Evolutionary conservation across 352 stramenopile genomes (phyloP).

Genomic region (Pilasporangium apinafurcum): DNA sequence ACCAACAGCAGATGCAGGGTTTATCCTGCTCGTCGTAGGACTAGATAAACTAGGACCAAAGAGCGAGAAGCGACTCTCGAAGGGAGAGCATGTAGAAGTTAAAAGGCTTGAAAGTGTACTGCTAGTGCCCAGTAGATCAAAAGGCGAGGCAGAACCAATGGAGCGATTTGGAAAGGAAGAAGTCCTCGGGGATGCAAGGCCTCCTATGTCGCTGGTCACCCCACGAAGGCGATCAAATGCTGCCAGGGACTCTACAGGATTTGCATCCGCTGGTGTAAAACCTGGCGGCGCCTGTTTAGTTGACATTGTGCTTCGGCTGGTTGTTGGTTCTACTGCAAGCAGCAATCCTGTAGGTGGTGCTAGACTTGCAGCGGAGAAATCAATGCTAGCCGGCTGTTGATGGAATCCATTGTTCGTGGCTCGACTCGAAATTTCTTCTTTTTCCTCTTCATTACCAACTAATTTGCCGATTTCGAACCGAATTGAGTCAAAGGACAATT

Average conservation of each 20-base stretch:
- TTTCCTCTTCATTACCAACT: not conserved
- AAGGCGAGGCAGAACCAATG: too few relatives aligned
- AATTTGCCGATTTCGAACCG: constrained; percentile 12
- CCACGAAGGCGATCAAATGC: constrained; percentile 38
- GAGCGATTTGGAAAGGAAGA: not conserved
- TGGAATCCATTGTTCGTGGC: too few relatives aligned
- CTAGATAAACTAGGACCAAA: constrained; percentile 15
- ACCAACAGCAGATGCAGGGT: not conserved
- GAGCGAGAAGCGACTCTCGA: constrained; percentile 36
- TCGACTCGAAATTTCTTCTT: too few relatives aligned
- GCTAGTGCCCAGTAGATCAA: constrained; percentile 2
- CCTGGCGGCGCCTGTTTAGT: constrained; percentile 37
- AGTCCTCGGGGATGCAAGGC: not conserved
- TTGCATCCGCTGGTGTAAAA: constrained; percentile 53
- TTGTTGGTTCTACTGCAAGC: not conserved
- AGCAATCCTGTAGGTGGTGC: not conserved
- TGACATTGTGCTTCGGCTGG: not conserved
- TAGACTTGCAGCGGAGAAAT: not conserved
- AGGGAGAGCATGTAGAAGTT: constrained; percentile 8
- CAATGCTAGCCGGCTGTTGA: not conserved
- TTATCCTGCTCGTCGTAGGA: not conserved
- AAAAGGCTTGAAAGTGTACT: not conserved
- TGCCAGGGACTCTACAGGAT: constrained; percentile 33
- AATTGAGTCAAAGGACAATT: constrained; percentile 16
- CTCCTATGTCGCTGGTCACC: not conserved